Evolutionary conservation across 306 rosid genomes (phyloP), one percentile per base, ranked within the genome.

Genomic region (Glycine latifolia): DNA sequence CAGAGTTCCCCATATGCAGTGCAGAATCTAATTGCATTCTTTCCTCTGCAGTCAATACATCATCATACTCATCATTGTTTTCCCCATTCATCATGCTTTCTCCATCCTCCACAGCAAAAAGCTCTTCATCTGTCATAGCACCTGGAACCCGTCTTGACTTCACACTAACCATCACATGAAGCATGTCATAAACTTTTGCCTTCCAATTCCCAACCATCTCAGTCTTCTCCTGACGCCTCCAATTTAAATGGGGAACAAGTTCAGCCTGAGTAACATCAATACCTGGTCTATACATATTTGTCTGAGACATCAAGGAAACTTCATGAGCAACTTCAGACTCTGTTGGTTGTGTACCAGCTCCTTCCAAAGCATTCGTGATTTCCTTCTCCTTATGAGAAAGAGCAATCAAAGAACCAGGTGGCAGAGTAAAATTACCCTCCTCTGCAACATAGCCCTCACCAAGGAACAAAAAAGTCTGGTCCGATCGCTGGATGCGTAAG

Each of bases 51-150:
- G 99, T 94, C 90, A 93, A 83, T 16, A 96, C 94, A 79, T 96
- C 99, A 82, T 91, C 99, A 70, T 94, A 96, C 10, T 91, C 97
- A 44, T 94, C 97, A 66, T 91, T 90, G 37, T 90, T 93, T 73
- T 88, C 97, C 61, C 94, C 97, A 82, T 92, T 94, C 47, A 86
- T 84, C 73, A 88, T 78, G 61, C 91, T 89, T 81, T 94, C 99
- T 79, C 92, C 98, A 67, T 92, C 97, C 48, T 92, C 97, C 81
- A 82, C 96, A 7, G 97, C 89, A 89, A 96, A 96, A 67, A 93
- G 94, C 90, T 96, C 98, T 85, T 96, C 99, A 76, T 96, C 99
- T 35, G 98, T 92, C 99, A 96, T 92, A 44, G 99, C 99, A 86
- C 99, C 99, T 26, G 98, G 99, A 68, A 96, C 98, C 83, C 97